Base-by-base conservation (phyloP, 768 basidiomycete genomes). In the Lactarius trivialis region DNA sequence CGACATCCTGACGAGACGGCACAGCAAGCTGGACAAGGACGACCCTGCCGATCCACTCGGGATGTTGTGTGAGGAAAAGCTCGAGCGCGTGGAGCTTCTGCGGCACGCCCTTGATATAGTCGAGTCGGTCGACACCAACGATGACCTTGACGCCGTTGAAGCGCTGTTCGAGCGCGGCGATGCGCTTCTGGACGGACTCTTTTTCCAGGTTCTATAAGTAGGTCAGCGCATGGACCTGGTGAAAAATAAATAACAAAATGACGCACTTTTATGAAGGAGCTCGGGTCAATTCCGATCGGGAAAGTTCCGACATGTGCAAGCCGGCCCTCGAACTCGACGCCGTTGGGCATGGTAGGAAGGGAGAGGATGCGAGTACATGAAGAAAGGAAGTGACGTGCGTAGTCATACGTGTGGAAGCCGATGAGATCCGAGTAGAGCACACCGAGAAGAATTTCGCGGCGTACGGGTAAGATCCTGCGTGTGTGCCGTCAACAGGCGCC, bases 81-180 rank as follows among this genome's bases (percentile, higher is more conserved):
- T 99, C 97, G 61, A 99, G 83, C 0, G 92, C 95, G 71, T 98
- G 93, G 53, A 99, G 76, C 76, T 99, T 99, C 74, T 99, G 97
- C 1, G 97, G 97, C 36, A 99, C 93, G 70, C 97, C 97, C 81
- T 99, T 99, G 86, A 99, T 98, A 76, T 99, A 99, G 73, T 99
- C 97, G 58, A 99, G 81, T 50, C 97, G 88, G 73, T 99, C 97
- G 30, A 99, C 97, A 55, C 97, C 97, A 66, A 98, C 93, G 72
- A 99, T 97, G 70, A 99, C 88, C 75, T 98, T 98, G 71, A 93
- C 90, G 52, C 91, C 96, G 50, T 86, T 83, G 75, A 98, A 99
- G 53, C 95, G 86, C 64, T 90, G 86, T 74, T 94, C 89, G 30
- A 99, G 82, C 63, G 87, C 83, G 50, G 81, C 71, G 64, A 98